phyloP scores from a whole-genome alignment of 73 alveolate genomes.

The Paramecium bursaria region DNA sequence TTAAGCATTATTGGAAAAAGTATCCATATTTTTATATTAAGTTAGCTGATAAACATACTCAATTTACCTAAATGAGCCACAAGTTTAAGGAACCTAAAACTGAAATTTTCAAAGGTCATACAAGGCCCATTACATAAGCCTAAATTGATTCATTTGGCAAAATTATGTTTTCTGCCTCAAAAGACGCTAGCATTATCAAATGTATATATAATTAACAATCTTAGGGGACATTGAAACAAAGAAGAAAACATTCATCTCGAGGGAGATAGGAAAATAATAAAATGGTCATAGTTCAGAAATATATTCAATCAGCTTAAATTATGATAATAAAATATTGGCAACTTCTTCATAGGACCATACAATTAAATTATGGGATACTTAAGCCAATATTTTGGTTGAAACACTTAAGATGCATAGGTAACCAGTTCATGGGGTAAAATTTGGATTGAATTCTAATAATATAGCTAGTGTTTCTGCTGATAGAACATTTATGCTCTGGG shows the following conservation, averaged over 20 bases:
- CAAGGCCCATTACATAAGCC: constrained; percentile 59
- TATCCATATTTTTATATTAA: background rate
- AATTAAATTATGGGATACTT: constrained; percentile 70
- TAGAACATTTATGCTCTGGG: constrained; percentile 66
- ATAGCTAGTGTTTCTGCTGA: constrained; percentile 59
- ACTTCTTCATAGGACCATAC: constrained; percentile 67
- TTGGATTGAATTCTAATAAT: constrained; percentile 63
- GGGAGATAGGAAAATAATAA: constrained; percentile 36
- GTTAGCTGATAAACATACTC: constrained; percentile 67
- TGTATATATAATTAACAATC: constrained; percentile 33
- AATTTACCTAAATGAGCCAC: background rate
- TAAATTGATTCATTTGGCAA: constrained; percentile 54
- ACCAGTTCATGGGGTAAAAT: constrained; percentile 64
- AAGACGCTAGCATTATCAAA: constrained; percentile 66
- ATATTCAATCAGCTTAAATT: constrained; percentile 35
- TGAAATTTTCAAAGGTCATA: constrained; percentile 64
- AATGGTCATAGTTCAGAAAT: constrained; percentile 45
- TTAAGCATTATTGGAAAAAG: constrained; percentile 57
- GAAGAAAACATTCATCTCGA: constrained; percentile 37
- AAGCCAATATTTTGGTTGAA: constrained; percentile 32
- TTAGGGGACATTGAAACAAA: constrained; percentile 52
- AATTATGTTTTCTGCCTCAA: constrained; percentile 58
- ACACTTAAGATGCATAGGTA: constrained; percentile 63
- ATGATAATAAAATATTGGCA: constrained; percentile 57
- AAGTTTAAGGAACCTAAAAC: constrained; percentile 42